A percentile compares a stretch with the other conserved stretches of the same genome.
phyloP scores from a whole-genome alignment of 2,329 filamentous ascomycete genomes.

The Fusarium sulawesiense region DNA sequence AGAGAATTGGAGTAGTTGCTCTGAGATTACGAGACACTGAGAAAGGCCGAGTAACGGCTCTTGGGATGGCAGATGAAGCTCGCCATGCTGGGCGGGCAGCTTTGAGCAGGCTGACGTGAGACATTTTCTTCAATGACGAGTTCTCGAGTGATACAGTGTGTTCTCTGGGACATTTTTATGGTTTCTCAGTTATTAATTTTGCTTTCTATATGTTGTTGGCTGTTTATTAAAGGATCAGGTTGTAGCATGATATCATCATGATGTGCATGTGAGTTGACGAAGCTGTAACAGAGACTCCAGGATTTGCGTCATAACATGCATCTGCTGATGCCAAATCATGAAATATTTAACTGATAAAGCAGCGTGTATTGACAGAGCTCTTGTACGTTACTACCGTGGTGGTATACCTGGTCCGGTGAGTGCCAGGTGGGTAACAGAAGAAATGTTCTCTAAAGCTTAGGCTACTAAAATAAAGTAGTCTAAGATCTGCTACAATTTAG shows the following conservation, averaged over 20 bases:
- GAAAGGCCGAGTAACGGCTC: neutral
- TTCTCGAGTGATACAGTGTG: neutral
- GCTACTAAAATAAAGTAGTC: too few species aligned
- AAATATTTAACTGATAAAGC: neutral
- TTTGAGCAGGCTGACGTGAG: neutral
- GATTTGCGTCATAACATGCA: neutral
- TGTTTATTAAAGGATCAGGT: neutral
- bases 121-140: neutral
- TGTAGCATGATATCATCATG: slow-evolving; percentile 18
- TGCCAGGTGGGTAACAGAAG: too few species aligned
- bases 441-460: too few species aligned
- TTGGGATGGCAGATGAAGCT: neutral
- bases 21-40: neutral
- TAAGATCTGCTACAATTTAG: too few species aligned
- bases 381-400: too few species aligned
- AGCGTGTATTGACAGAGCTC: neutral
- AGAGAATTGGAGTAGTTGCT: neutral
- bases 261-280: neutral
- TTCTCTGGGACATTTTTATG: rapidly evolving
- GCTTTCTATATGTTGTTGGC: neutral
- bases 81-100: neutral
- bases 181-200: too few species aligned
- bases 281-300: neutral
- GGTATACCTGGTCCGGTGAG: too few species aligned
- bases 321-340: neutral